Base-by-base conservation (phyloP, 306 rosid genomes). In the Prinsepia uniflora region DNA sequence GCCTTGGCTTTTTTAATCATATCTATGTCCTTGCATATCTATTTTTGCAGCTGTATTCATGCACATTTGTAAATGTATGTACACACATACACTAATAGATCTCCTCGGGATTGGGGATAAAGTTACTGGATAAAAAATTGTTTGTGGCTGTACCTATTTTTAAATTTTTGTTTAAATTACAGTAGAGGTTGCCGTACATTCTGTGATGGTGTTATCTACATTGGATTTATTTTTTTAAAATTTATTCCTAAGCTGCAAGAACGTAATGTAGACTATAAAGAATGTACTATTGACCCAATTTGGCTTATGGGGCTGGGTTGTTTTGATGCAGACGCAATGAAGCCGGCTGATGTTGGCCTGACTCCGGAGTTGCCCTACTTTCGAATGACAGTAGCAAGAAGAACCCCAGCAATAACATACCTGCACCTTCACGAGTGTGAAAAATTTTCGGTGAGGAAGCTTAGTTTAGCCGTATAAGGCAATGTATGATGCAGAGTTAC, bases 261-360 rank as follows among this genome's bases (percentile, higher is more conserved):
- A 30, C 3, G 36, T 30, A 30, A 30, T 30, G 36, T 30, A 1
- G 36, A 30, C 36, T 30, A 3, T 30, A 46, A 6, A 47, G 20
- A 14, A 5, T 19, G 49, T 44, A 64, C 36, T 30, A 17, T 9
- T 8, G n/a, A 41, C 4, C 6, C 43, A 70, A 8, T 65, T 67
- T 77, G 40, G 61, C 79, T 75, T 39, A 77, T 72, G 70, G 68
- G 62, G 61, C 19, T 62, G 53, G 53, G 68, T 49, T 44, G 77
- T 44, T 75, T 67, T 72, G 61, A 57, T 80, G 81, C 82, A 94
- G 99, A 89, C 85, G 81, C 62, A 36, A 72, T 94, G 76, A 76
- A 70, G 65, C 92, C 90, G 17, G 83, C 52, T 54, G 96, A 94
- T 30, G 96, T 94, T 57, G 91, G 92, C 72, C 58, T 94, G 78